phyloP scores from a whole-genome alignment of 2,329 filamentous ascomycete species.

The Orbilia quercus region DNA sequence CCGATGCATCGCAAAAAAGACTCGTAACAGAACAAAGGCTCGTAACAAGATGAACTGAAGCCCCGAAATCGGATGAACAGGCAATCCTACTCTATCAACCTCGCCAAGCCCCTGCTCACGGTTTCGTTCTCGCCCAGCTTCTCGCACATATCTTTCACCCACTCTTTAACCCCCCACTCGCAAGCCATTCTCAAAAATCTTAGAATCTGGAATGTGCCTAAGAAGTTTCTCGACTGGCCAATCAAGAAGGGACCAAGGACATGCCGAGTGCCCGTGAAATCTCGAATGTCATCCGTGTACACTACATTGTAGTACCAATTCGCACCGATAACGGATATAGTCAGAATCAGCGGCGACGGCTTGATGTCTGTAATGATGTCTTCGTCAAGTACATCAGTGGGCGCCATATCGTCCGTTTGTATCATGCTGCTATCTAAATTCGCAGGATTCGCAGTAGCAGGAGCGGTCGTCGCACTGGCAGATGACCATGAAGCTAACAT shows the following conservation, averaged over 20 bases:
- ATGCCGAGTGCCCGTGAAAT: constrained; percentile 49
- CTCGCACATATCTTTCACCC: constrained; percentile 55
- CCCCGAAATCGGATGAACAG: no score
- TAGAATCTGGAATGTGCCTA: constrained; percentile 48
- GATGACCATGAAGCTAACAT: constrained; percentile 54
- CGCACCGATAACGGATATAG: constrained; percentile 49
- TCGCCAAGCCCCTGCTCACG: constrained; percentile 39
- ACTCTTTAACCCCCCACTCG: constrained; percentile 51
- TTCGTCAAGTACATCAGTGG: constrained; percentile 39
- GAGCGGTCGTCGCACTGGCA: constrained; percentile 35
- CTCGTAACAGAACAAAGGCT: not conserved
- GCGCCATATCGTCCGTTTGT: constrained; percentile 43
- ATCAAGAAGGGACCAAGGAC: constrained; percentile 48
- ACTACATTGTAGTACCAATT: constrained; percentile 56
- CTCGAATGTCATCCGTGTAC: constrained; percentile 49
- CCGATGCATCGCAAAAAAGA: not conserved
- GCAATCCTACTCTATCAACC: constrained; percentile 31
- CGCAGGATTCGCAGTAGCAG: constrained; percentile 5
- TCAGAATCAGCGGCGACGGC: constrained; percentile 42
- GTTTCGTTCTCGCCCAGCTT: constrained; percentile 48
- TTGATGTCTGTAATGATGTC: constrained; percentile 37
- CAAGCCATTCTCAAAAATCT: constrained; percentile 54
- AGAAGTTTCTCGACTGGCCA: constrained; percentile 40
- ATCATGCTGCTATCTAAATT: constrained; percentile 48
- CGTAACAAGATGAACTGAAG: not conserved